A percentile compares a stretch with the other conserved stretches of the same genome.
Evolutionary conservation across 441 rosid genomes (phyloP).

Genomic region (Populus tomentosa): DNA sequence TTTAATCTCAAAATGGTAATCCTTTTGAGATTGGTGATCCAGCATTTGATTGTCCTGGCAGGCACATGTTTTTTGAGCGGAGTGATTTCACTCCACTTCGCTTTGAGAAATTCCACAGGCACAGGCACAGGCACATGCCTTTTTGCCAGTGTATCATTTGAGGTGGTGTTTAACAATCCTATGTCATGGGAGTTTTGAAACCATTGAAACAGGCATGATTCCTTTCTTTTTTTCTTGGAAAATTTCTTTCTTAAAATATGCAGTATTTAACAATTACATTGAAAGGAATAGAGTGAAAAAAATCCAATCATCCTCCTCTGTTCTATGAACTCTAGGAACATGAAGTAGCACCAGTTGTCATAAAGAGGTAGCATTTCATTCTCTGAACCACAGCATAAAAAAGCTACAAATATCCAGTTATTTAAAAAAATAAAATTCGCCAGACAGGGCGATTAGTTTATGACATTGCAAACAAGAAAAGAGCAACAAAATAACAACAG

Average conservation of each 20-base stretch:
- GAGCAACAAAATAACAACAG: neutral
- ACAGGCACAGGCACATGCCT: too few species aligned
- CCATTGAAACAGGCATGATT: too few species aligned
- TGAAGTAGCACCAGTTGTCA: neutral
- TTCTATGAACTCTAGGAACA: too few species aligned
- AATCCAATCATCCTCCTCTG: too few species aligned
- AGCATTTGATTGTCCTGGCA: neutral
- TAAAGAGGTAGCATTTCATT: neutral
- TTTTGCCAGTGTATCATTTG: neutral
- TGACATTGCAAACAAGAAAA: neutral
- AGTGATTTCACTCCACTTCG: neutral
- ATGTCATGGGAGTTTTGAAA: neutral
- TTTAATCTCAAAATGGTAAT: neutral
- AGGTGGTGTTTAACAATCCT: neutral
- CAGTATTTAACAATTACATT: too few species aligned
- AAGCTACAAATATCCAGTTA: neutral
- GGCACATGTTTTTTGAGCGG: too few species aligned
- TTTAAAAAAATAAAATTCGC: neutral
- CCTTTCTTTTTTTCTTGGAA: too few species aligned
- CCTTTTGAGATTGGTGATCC: neutral
- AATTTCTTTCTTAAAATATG: too few species aligned
- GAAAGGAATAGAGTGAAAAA: too few species aligned
- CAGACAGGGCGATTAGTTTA: neutral
- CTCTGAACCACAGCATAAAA: neutral
- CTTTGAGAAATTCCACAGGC: neutral